Percentiles rank a stretch among this genome's conserved stretches.
phyloP scores from a whole-genome alignment of 805 yeast species.

The Lipomyces yamadae region DNA sequence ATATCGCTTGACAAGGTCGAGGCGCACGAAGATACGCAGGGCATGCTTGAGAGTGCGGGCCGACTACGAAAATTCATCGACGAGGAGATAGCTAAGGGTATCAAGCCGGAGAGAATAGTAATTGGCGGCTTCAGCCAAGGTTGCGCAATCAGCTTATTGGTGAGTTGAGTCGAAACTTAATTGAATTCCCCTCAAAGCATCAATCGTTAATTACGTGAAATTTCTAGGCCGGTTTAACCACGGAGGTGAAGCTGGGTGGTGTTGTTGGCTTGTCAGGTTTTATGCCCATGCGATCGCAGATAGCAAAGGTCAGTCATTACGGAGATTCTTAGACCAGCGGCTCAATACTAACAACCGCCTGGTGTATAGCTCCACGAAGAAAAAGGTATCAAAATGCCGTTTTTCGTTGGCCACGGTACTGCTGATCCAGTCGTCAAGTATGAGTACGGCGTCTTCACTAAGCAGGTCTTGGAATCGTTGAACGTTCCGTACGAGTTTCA shows the following conservation, averaged over 20 bases:
- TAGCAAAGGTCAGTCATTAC: conserved; percentile 33
- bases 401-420: conserved; percentile 89
- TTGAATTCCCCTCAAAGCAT: no score
- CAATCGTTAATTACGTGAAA: neutral
- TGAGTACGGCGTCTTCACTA: conserved; percentile 50
- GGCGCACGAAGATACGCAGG: conserved; percentile 46
- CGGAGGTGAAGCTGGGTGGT: conserved; percentile 74
- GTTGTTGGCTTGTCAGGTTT: conserved; percentile 79
- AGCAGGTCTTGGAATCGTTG: conserved; percentile 54
- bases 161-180: conserved; percentile 20
- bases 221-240: conserved; percentile 51
- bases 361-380: conserved; percentile 36
- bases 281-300: conserved; percentile 46
- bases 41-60: conserved; percentile 47
- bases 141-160: conserved; percentile 74
- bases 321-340: no score
- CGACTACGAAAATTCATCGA: conserved; percentile 43
- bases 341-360: neutral
- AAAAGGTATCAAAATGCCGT: conserved; percentile 68
- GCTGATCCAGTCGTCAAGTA: conserved; percentile 67
- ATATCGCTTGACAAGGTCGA: conserved; percentile 41
- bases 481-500: conserved; percentile 58
- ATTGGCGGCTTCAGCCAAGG: conserved; percentile 98
- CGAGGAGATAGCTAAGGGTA: conserved; percentile 45
- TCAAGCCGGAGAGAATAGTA: conserved; percentile 60